Conservation (phyloP, 257 asterid genomes). For the Leonotis leonurus region DNA sequence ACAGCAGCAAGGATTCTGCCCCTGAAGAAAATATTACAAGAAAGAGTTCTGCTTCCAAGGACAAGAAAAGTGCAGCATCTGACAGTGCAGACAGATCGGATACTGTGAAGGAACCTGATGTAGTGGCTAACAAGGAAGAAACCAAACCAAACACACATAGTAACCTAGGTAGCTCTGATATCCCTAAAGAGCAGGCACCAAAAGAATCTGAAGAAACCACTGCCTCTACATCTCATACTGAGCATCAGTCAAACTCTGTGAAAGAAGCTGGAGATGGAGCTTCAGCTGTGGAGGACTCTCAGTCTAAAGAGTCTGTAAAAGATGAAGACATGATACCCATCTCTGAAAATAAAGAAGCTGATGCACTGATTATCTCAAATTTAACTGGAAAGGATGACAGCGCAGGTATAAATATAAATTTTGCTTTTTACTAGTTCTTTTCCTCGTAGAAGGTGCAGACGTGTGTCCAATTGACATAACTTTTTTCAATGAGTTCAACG, state of each 20-base stretch:
- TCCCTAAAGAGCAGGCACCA: constrained; percentile 30
- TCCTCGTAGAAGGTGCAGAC: not conserved
- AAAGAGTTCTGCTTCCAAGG: constrained; percentile 32
- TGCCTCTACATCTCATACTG: constrained; percentile 37
- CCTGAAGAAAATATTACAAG: constrained; percentile 26
- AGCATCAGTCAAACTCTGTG: constrained; percentile 40
- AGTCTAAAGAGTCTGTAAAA: constrained; percentile 36
- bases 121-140: constrained; percentile 24
- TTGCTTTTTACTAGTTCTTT: constrained; percentile 8
- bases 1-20: constrained; percentile 29
- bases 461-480: no score
- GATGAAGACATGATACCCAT: constrained; percentile 40
- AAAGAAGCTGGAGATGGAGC: constrained; percentile 46
- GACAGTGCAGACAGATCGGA: constrained; percentile 32
- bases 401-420: constrained; percentile 35
- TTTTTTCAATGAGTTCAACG: not conserved
- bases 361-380: constrained; percentile 27
- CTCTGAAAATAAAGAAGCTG: constrained; percentile 44
- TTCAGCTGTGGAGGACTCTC: constrained; percentile 27
- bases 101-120: constrained; percentile 31
- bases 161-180: constrained; percentile 33
- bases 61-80: constrained; percentile 28
- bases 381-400: constrained; percentile 31
- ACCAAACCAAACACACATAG: constrained; percentile 23
- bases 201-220: constrained; percentile 31